Base-by-base conservation (phyloP, 192 early-diverging fungal species). In the Coemansia guatemalensis region DNA sequence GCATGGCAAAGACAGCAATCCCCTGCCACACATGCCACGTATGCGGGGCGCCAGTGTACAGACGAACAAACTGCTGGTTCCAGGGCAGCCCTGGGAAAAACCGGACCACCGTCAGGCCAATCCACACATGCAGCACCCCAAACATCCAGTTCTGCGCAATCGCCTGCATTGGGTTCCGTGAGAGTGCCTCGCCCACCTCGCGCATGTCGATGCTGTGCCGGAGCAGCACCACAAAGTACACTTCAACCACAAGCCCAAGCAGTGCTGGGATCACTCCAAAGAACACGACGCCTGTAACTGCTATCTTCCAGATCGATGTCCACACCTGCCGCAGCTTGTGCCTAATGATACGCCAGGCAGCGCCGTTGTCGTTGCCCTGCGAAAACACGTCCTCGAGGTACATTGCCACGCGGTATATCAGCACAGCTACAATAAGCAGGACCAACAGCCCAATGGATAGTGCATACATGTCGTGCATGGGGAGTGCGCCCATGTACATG, bases 401-500 rank as follows among this genome's bases (percentile, higher is more conserved):
- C 18, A n/a, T n/a, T 6, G 47, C 20, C 22, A 41, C 25, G 29
- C 63, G 63, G 30, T 51, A 57, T 47, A 64, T 60, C 50, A 53
- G 53, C 29, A 67, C 52, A 52, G 67, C 47, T 33, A 55, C 14
- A 35, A 44, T 68, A 64, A 87, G 30, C 70, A 82, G 50, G 33
- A 87, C 62, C 56, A 89, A 85, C 26, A 89, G 55, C 1, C 96
- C 96, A 24, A 92, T 53, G 2, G 83, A 63, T 54, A 92, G 85
- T 20, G 92, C 72, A 64, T 93, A 89, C 12, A 94, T 48, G 67
- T 98, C 95, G 68, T 95, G 92, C 1, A 89, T 75, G 1, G 85
- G 81, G 55, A 56, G 24, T 26, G 57, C 58, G 18, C 55, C 41
- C 48, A 73, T 29, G n/a, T 25, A 56, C 27, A 4, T 27, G 47